A percentile compares a stretch with the other conserved stretches of the same genome.
These are phyloP conservation scores for Coleophoma crateriformis DNA, from an alignment of 2,329 filamentous ascomycete genomes.

Conservation along the genomic window DNA sequence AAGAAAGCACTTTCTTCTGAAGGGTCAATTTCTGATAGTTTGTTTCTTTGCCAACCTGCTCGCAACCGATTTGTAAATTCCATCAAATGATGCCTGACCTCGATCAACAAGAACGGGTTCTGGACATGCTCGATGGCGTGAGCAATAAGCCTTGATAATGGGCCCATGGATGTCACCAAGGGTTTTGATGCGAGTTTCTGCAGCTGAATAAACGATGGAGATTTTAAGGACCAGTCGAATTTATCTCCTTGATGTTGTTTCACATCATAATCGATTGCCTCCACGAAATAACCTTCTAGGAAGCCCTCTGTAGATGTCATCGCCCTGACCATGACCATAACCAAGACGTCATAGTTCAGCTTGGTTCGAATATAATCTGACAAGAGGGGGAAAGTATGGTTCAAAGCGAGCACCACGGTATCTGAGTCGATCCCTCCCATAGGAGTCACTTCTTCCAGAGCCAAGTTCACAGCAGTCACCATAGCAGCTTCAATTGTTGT, in stretches of 20 bases:
- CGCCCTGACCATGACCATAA: conserved; percentile 51
- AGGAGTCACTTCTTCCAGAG: conserved; percentile 44
- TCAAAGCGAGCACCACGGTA: conserved; percentile 54
- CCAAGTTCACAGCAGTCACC: conserved; percentile 54
- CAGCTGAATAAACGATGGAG: conserved; percentile 50
- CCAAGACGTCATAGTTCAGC: conserved; percentile 52
- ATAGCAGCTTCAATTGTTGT: conserved; percentile 54
- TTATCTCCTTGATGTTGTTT: conserved; percentile 40
- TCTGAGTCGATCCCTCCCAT: conserved; percentile 42
- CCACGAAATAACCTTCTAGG: conserved; percentile 59
- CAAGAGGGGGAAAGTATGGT: conserved; percentile 57
- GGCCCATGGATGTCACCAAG: conserved; percentile 54
- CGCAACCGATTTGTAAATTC: conserved; percentile 38
- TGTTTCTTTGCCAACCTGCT: conserved; percentile 63
- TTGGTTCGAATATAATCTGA: conserved; percentile 44
- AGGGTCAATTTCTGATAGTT: conserved; percentile 59
- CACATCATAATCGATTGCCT: conserved; percentile 56
- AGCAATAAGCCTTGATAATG: conserved; percentile 56
- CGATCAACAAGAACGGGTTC: conserved; percentile 35
- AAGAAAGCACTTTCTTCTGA: conserved; percentile 54
- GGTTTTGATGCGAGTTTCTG: conserved; percentile 50
- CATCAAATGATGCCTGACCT: conserved; percentile 46
- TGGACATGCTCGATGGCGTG: conserved; percentile 53
- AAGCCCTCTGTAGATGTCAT: conserved; percentile 58
- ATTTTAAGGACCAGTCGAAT: conserved; percentile 54